Conservation (phyloP, 2,329 filamentous ascomycete genomes). For the Fusarium xylarioides region DNA sequence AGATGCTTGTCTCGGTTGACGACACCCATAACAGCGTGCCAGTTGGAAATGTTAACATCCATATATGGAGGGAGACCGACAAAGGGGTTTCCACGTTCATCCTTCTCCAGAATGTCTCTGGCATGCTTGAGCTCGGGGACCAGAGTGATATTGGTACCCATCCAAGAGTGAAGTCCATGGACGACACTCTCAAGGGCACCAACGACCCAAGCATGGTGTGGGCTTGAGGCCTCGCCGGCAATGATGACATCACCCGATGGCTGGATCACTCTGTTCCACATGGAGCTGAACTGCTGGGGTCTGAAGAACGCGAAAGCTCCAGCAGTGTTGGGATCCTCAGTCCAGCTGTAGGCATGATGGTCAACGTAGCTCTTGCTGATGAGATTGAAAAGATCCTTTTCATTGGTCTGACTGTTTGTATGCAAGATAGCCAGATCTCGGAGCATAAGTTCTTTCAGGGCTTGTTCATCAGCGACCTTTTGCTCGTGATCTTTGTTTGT, state of each 20-base stretch:
- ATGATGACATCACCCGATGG: constrained; percentile 22
- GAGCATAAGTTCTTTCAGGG: neutral
- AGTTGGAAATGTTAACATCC: neutral
- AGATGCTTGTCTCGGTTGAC: neutral
- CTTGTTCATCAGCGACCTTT: neutral
- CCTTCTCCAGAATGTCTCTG: neutral
- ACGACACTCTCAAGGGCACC: constrained; percentile 10
- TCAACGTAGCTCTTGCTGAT: constrained; percentile 6
- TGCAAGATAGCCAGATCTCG: neutral
- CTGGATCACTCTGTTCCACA: constrained; percentile 15
- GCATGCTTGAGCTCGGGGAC: neutral
- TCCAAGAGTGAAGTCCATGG: neutral
- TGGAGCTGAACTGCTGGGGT: constrained; percentile 9
- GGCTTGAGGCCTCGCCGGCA: constrained; percentile 11
- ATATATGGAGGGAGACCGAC: constrained; percentile 2
- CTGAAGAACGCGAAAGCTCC: constrained; percentile 25
- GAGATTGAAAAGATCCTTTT: neutral
- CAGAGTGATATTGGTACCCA: neutral
- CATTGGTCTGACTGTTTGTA: neutral
- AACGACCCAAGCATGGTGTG: constrained; percentile 5
- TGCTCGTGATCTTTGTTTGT: neutral
- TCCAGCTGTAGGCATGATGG: neutral
- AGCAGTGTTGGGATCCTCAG: neutral
- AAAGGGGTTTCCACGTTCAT: neutral
- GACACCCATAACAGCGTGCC: neutral